Evolutionary conservation across 192 early-diverging fungal genomes (phyloP).

Genomic region (Coemansia sp.): DNA sequence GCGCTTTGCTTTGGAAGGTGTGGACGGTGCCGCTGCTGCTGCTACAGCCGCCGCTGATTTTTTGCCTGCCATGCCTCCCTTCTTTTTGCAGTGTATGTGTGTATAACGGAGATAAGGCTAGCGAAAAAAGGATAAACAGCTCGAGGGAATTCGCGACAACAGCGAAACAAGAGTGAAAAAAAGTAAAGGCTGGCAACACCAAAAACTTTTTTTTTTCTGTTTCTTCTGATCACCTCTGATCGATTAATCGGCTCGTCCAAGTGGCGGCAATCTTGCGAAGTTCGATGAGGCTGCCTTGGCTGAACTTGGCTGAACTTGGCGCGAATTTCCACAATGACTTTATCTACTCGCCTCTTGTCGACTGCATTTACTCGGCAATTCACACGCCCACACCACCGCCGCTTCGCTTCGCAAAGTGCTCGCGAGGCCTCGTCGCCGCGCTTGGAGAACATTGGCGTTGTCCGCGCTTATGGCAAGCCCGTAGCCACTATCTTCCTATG

Average conservation of each 20-base stretch:
- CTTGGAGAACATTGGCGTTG: constrained; percentile 33
- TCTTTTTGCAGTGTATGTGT: background rate
- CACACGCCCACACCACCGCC: background rate
- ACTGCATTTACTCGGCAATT: background rate
- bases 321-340: background rate
- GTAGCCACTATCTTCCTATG: constrained; percentile 48
- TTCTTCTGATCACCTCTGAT: background rate
- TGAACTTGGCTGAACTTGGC: too few species aligned
- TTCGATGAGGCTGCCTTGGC: too few species aligned
- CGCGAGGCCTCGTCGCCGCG: constrained; percentile 7
- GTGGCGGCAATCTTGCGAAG: background rate
- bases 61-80: background rate
- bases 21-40: background rate
- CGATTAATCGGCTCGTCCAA: background rate
- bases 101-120: background rate
- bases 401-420: background rate
- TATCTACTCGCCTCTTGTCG: background rate
- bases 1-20: background rate
- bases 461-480: constrained; percentile 44
- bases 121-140: background rate
- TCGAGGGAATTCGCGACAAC: background rate
- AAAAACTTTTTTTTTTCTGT: constrained; percentile 1
- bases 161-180: background rate
- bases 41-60: background rate
- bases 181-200: background rate